These are phyloP conservation scores for Ogataea populi-albae DNA, from an alignment of 805 yeast genomes.

Conservation along the genomic window DNA sequence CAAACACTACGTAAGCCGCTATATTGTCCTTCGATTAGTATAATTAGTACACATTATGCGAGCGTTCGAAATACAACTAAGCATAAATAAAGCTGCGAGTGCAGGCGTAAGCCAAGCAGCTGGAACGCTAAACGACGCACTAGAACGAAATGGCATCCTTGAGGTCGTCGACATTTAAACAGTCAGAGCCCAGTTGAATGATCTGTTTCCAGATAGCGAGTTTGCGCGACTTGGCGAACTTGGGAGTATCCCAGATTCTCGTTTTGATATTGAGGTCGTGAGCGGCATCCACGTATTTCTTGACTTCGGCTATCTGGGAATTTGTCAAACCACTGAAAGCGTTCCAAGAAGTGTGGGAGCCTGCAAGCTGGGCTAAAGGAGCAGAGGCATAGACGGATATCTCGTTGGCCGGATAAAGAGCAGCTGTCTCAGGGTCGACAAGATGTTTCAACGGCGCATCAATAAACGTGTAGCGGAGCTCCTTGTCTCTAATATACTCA, in stretches of 20 bases:
- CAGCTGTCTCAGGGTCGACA: slow-evolving; percentile 13
- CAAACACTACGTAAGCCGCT: too few relatives aligned
- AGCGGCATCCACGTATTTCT: slow-evolving; percentile 31
- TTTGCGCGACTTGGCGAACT: slow-evolving; percentile 53
- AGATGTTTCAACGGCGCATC: slow-evolving; percentile 48
- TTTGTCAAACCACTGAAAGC: slow-evolving; percentile 32
- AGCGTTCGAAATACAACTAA: too few relatives aligned
- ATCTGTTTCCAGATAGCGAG: slow-evolving; percentile 50
- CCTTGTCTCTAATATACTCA: slow-evolving; percentile 30
- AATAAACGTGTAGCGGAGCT: slow-evolving; percentile 39
- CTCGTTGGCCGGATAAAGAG: slow-evolving; percentile 17
- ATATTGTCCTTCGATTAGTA: too few relatives aligned
- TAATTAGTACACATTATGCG: too few relatives aligned
- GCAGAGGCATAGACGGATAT: slow-evolving; percentile 25
- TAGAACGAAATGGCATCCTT: slow-evolving; percentile 17
- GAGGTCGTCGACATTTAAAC: slow-evolving; percentile 63
- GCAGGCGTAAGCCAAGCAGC: too few relatives aligned
- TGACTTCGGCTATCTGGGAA: slow-evolving; percentile 31
- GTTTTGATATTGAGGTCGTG: slow-evolving; percentile 52
- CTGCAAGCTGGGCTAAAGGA: slow-evolving; percentile 21
- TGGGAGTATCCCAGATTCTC: slow-evolving; percentile 70
- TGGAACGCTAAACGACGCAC: too few relatives aligned
- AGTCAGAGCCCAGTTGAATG: slow-evolving; percentile 48
- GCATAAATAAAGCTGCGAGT: too few relatives aligned
- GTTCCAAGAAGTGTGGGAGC: slow-evolving; percentile 11